Base-by-base conservation (phyloP, 2,329 filamentous ascomycete genomes). In the Calonectria multiphialidica region DNA sequence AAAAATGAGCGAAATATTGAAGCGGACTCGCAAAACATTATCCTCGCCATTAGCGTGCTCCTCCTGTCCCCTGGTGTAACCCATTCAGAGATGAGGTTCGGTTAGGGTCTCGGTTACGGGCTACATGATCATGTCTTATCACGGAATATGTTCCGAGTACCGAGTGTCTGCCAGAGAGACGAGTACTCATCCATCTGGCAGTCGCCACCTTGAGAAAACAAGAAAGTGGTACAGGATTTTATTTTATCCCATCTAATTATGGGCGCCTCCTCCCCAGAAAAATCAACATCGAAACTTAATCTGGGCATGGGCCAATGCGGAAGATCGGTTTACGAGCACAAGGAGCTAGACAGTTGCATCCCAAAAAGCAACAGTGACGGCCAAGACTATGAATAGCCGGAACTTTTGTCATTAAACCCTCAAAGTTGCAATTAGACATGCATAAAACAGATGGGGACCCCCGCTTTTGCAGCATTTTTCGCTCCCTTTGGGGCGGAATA, bases 91-190 rank as follows among this genome's bases (percentile, higher is more conserved):
- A 15, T 45, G 37, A 28, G n/a, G 44, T 40, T 62, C 57, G 57
- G 57, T 7, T 45, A 45, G 30, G 28, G 16, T 62, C 18, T 62
- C 57, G 57, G 57, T 3, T 62, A 62, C 18, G 21, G 2, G 18
- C 10, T 21, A 44, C 13, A 61, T 61, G 16, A 28, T 44, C 9
- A 25, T 1, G 16, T 45, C 25, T 25, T 62, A n/a, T 45, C 40
- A 62, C 57, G 57, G 57, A 62, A 62, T 5, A 62, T 33, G 2
- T 62, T 62, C 57, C 57, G 57, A 62, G 40, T 33, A 45, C 40
- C 37, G 40, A 62, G 57, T 40, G 23, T 15, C 23, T 44, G 40
- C 25, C 25, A 28, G 23, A 21, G 10, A 1, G 18, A 25, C 8
- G 5, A 21, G 5, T 30, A n/a, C 9, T 4, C 30, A 21, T 21